These are phyloP conservation scores for Phytophthora podocarpi DNA, from an alignment of 352 stramenopile genomes.

Conservation along the genomic window DNA sequence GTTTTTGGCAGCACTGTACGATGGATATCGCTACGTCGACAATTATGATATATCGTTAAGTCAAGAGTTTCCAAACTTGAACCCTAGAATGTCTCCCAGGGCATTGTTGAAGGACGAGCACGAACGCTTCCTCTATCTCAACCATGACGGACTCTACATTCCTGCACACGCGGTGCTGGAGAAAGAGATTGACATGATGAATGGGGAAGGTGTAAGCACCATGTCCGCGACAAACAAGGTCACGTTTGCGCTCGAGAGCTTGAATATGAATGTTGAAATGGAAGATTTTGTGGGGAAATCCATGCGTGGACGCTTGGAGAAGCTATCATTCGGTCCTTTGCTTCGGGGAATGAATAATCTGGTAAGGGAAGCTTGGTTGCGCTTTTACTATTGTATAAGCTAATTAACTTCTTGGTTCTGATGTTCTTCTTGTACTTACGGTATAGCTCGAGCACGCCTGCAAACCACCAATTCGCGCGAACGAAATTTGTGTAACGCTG, in stretches of 20 bases:
- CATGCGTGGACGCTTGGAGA: slow-evolving; percentile 52
- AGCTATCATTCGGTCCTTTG: slow-evolving; percentile 60
- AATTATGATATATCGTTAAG: slow-evolving; percentile 69
- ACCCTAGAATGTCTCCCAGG: slow-evolving; percentile 59
- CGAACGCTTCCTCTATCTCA: slow-evolving; percentile 60
- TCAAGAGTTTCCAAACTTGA: slow-evolving; percentile 71
- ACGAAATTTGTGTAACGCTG: slow-evolving; percentile 71
- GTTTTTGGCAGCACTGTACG: slow-evolving; percentile 73
- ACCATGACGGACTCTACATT: slow-evolving; percentile 71
- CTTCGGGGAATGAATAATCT: slow-evolving; percentile 63
- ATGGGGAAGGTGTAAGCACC: slow-evolving; percentile 40
- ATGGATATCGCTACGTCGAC: slow-evolving; percentile 66
- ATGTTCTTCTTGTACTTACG: background rate
- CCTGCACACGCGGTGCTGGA: slow-evolving; percentile 51
- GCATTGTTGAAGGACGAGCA: slow-evolving; percentile 54
- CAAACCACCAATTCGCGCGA: slow-evolving; percentile 64
- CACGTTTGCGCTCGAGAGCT: slow-evolving; percentile 73
- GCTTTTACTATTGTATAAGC: background rate
- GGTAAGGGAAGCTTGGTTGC: slow-evolving; percentile 40
- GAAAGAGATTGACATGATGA: slow-evolving; percentile 71
- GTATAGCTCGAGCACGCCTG: slow-evolving; percentile 64
- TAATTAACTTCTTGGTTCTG: background rate
- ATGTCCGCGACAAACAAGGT: slow-evolving; percentile 61
- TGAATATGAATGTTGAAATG: slow-evolving; percentile 73
- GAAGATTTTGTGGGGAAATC: slow-evolving; percentile 59